These are phyloP conservation scores for Trypanosoma boissoni DNA, from an alignment of 208 protist genomes.

Conservation along the genomic window DNA sequence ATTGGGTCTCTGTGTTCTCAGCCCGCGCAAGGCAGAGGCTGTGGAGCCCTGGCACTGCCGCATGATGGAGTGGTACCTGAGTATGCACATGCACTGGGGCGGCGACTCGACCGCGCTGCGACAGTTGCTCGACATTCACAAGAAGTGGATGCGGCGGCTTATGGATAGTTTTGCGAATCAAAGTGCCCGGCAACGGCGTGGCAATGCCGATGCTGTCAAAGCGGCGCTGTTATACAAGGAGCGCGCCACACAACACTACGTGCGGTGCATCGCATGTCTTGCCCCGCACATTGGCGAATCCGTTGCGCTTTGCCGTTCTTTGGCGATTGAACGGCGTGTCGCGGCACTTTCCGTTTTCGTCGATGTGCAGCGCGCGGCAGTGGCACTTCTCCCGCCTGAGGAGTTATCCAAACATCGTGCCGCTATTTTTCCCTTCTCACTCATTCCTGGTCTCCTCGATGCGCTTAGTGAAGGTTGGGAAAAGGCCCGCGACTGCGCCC, in stretches of 20 bases:
- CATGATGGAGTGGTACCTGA: conserved; percentile 72
- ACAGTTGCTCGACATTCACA: conserved; percentile 50
- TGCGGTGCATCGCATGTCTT: conserved; percentile 32
- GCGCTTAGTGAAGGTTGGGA: conserved; percentile 76
- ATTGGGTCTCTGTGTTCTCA: conserved; percentile 63
- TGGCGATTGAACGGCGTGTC: conserved; percentile 64
- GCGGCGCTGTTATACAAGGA: conserved; percentile 17
- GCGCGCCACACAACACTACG: conserved; percentile 40
- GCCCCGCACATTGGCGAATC: conserved; percentile 51
- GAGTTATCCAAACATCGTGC: conserved; percentile 9
- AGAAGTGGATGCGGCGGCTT: conserved; percentile 72
- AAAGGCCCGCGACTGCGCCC: conserved; percentile 43
- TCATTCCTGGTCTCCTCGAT: conserved; percentile 46
- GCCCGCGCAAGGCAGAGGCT: conserved; percentile 46
- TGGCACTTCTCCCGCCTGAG: conserved; percentile 15
- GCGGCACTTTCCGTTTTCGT: conserved; percentile 50
- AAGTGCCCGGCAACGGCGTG: conserved; percentile 15
- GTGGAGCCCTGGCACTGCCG: conserved; percentile 61
- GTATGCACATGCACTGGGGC: conserved; percentile 77
- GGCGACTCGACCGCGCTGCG: conserved; percentile 75
- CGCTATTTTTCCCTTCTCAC: conserved; percentile 25
- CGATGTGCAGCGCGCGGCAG: conserved; percentile 30
- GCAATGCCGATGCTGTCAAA: conserved; percentile 22
- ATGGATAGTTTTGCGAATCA: conserved; percentile 33
- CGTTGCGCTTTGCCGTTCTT: conserved; percentile 18